Evolutionary conservation across 2,329 filamentous ascomycete species (phyloP), one percentile per base, ranked within the genome.

Genomic region (Ceratocystiopsis sp.): DNA sequence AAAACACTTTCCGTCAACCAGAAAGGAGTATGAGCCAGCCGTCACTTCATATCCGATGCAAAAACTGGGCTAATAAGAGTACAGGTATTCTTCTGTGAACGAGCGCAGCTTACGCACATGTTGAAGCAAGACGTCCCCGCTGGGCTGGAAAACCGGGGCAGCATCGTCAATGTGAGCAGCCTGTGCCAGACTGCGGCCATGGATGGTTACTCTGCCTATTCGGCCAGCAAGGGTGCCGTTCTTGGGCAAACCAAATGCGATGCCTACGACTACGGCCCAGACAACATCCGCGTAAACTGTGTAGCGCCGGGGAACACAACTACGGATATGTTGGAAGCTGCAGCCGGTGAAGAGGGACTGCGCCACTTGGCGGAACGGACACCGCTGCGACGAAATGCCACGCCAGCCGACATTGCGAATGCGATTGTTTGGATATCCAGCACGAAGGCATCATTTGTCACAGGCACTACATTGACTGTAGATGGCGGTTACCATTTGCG

Each of bases 171-270:
- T 14, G 37, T 39, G 13, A 39, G 21, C 19, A 29, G 37, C 37
- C 19, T 39, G 5, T 29, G 21, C 21, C 37, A 39, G 37, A 39
- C 37, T 9, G 19, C 19, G 1, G 10, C 19, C 9, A 39, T 15
- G 21, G 29, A 39, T 11, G 67, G 52, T 6, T 53, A 55, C 25
- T 63, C 54, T 36, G 57, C 58, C 1, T 64, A 58, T 2, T 54
- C 48, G 11, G 58, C 59, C 12, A 64, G 46, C 0, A 55, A 53
- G 0, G 60, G 59, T 25, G 71, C 50, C 1, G 62, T 53, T 45
- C 68, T 39, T 4, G 37, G 8, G 7, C 11, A 32, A 16, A 16
- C 14, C 13, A 39, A 39, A 14, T 29, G 21, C 37, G 37, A 39
- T 29, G 37, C 37, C 19, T 29, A 29, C 19, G 37, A 39, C 19